Percentiles rank a stretch among this genome's conserved stretches.
These are phyloP conservation scores for Penicillium ochrochloron DNA, from an alignment of 495 filamentous ascomycete species.

Conservation along the genomic window DNA sequence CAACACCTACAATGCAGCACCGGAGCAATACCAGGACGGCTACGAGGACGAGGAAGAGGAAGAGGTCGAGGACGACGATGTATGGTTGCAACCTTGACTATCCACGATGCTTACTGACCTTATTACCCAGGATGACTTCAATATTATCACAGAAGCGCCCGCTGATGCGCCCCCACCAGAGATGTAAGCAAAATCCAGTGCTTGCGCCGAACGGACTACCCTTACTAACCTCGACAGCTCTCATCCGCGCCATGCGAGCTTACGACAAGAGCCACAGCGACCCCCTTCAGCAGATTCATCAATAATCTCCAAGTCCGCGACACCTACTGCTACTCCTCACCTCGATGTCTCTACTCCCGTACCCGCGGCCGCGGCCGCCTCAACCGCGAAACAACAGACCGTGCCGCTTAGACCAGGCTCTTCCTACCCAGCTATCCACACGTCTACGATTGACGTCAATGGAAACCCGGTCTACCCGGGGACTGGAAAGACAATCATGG, in stretches of 20 bases:
- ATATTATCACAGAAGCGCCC: constrained; percentile 92
- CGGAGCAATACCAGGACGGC: constrained; percentile 47
- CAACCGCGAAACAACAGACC: constrained; percentile 50
- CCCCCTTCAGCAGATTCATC: constrained; percentile 57
- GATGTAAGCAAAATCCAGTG: constrained; percentile 43
- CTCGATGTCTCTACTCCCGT: constrained; percentile 52
- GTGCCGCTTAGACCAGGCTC: constrained; percentile 56
- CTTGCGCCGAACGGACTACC: constrained; percentile 11
- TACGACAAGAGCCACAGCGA: constrained; percentile 70
- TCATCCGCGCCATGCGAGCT: constrained; percentile 45
- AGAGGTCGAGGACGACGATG: constrained; percentile 70
- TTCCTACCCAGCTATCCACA: constrained; percentile 67
- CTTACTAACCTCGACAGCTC: constrained; percentile 33
- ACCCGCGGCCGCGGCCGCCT: constrained; percentile 31
- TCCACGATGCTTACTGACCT: constrained; percentile 12
- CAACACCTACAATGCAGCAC: constrained; percentile 28
- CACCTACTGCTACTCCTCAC: constrained; percentile 44
- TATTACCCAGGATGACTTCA: constrained; percentile 70
- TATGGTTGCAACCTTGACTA: constrained; percentile 33
- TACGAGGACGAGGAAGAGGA: constrained; percentile 73
- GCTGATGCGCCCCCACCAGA: constrained; percentile 69
- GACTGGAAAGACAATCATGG: constrained; percentile 70
- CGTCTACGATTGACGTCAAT: constrained; percentile 82
- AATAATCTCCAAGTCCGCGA: constrained; percentile 35
- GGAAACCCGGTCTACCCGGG: constrained; percentile 77